Evolutionary conservation across 2,329 filamentous ascomycete genomes (phyloP), one percentile per base, ranked within the genome.

Genomic region (Dryadomyces sulphureus): DNA sequence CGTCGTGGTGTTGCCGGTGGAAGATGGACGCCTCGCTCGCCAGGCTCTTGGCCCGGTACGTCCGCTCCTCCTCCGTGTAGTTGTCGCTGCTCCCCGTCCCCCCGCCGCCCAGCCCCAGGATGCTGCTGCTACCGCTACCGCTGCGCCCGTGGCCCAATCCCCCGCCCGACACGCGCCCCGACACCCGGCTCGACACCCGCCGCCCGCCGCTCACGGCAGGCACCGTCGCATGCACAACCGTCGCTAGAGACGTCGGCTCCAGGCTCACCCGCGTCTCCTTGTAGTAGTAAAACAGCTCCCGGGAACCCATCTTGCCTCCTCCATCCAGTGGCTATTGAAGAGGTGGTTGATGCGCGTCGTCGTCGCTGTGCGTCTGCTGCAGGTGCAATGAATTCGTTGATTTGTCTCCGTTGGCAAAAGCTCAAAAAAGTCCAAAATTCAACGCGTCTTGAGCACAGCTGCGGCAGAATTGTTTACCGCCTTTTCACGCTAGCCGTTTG

Each of bases 201-300:
- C 44, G 45, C 6, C 47, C 45, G 19, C 50, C 66, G 56, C 61
- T 68, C 53, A 66, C 67, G 36, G 72, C 69, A 53, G 79, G 75
- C 54, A 87, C 73, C 57, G 76, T 71, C 57, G 90, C 77, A 56
- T 79, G 77, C 59, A 88, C 75, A 56, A 81, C 74, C 49, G 81
- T 83, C 56, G 75, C 76, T 53, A 73, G 69, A 55, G 76, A 81
- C 50, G 77, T 72, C 53, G 80, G 78, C 64, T 92, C 84, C 56
- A 92, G 74, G 63, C 85, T 86, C 63, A 94, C 69, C 61, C 84
- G 80, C 62, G 84, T 87, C 73, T 93, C 87, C 69, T 88, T 89
- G 71, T 84, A 92, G 64, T 85, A 70, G 64, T 76, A 81, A 53
- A 74, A 72, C 54, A 75, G 71, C 58, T 74, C 72, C 58, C 68